Evolutionary conservation across 2,329 filamentous ascomycete species (phyloP).

Genomic region (Phaeosphaeriaceae sp.): DNA sequence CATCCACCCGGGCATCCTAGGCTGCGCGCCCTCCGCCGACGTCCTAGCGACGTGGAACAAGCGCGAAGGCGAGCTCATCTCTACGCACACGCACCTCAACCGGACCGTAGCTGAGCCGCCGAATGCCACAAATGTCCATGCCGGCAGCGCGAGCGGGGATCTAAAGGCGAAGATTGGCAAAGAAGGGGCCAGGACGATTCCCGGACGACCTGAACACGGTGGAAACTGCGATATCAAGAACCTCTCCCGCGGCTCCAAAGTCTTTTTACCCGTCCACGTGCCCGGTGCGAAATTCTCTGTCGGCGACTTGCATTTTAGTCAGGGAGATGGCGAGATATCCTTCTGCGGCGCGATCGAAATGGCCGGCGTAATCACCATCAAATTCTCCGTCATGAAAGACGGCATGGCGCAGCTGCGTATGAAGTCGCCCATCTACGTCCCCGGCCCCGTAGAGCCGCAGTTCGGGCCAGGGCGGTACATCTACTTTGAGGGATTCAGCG

Average conservation of each 20-base stretch:
- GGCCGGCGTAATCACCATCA: constrained; percentile 89
- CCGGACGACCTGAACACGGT: constrained; percentile 83
- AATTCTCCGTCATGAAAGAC: constrained; percentile 85
- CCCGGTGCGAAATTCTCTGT: constrained; percentile 88
- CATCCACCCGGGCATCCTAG: constrained; percentile 91
- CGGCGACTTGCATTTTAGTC: constrained; percentile 85
- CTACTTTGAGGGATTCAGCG: constrained; percentile 89
- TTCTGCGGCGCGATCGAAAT: constrained; percentile 85
- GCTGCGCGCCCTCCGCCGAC: constrained; percentile 82
- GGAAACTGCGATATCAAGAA: constrained; percentile 95
- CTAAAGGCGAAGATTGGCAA: constrained; percentile 72
- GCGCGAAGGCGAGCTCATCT: constrained; percentile 82
- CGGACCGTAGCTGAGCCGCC: constrained; percentile 82
- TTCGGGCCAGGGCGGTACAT: constrained; percentile 84
- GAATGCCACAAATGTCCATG: constrained; percentile 74
- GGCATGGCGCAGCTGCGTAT: constrained; percentile 78
- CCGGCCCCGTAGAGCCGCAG: constrained; percentile 86
- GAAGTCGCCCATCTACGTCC: constrained; percentile 85
- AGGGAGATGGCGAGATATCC: constrained; percentile 75
- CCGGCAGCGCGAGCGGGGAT: constrained; percentile 67
- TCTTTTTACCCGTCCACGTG: constrained; percentile 89
- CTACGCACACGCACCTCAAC: constrained; percentile 64
- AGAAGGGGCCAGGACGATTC: constrained; percentile 86
- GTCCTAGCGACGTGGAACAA: constrained; percentile 83
- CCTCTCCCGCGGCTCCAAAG: constrained; percentile 77